Base-by-base conservation (phyloP, 2,329 filamentous ascomycete species). In the Neofusicoccum sp. region DNA sequence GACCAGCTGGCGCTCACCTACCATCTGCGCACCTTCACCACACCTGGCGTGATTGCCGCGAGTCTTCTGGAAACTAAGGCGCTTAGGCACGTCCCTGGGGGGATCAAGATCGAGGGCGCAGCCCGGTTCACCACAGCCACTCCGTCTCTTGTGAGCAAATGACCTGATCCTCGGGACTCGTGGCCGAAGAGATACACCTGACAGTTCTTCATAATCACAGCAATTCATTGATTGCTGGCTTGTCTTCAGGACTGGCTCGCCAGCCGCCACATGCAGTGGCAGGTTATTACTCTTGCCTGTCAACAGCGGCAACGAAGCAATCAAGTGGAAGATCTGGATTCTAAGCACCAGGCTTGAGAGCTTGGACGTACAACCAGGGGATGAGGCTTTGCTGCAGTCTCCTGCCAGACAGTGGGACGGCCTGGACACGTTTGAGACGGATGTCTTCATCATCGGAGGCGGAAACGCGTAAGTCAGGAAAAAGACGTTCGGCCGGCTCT, bases 361-460 rank as follows among this genome's bases (percentile, higher is more conserved):
- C n/a, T 45, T 63, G 3, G 12, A 54, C 3, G 8, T 54, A 4
- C 43, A 60, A 31, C 28, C 47, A 14, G 60, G 60, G 36, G 30
- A 63, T 16, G 48, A 62, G 20, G 9, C 45, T 2, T 40, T 62
- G 41, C 56, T 63, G 1, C 43, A 24, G 14, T n/a, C 16, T 26
- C 62, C 60, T 7, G 33, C 16, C 8, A 45, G 41, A 45, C 16
- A 3, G 12, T 4, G 62, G 51, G 12, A 44, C 14, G 34, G 12
- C 16, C 31, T 38, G 6, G 43, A 31, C 3, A 20, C 12, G 8
- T 47, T 64, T 43, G 28, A 49, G 4, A 62, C 51, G 14, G 60
- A 64, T 4, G 62, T 64, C 9, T 60, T 62, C 36, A 61, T 64
- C 16, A 47, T 64, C 14, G 62, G 62, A 24, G 62, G 45, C 16